Base-by-base conservation (phyloP, 1,139 yeast genomes). In the Geotrichum phurueaensis region DNA sequence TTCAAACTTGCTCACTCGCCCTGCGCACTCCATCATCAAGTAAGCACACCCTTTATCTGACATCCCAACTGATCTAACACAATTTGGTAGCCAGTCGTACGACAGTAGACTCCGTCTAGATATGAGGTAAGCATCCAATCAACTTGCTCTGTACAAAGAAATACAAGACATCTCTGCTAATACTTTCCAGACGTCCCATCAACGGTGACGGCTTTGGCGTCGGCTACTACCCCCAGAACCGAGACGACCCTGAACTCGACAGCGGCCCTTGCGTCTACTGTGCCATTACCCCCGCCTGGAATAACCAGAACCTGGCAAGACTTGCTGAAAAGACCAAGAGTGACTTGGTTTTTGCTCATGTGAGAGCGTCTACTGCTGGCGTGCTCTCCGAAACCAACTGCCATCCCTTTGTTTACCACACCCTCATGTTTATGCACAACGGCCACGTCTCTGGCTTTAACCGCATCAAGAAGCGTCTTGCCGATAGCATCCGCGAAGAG, bases 121-220 rank as follows among this genome's bases (percentile, higher is more conserved):
- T 70, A 86, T 85, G 79, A 80, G 86, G 65, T 62, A 56, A 29
- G 63, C 18, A 22, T 18, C 22, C 23, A 18, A 31, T 18, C 31
- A 25, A n/a, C 18, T 22, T 12, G 3, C 18, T 45, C 23, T 36
- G 27, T 36, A 15, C 10, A 27, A 27, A 27, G 9, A 2, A 27
- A 27, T n/a, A n/a, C 29, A 36, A n/a, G 25, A 9, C 18, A 43
- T 13, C 31, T 18, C 23, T 27, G 12, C 54, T 50, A 29, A 43
- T 27, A 49, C 49, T 51, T 15, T 51, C 23, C 47, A 47, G 85
- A 61, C 84, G 96, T 61, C 98, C 99, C 3, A 90, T 94, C 66
- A 94, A 94, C 71, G 99, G 99, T 51, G 99, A 94, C 73, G 99
- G 99, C 1, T 94, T 94, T 73, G 99, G 99, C 0, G 96, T 94